Conservation (phyloP, 2,329 filamentous ascomycete species). For the Pyrenophora teres region DNA sequence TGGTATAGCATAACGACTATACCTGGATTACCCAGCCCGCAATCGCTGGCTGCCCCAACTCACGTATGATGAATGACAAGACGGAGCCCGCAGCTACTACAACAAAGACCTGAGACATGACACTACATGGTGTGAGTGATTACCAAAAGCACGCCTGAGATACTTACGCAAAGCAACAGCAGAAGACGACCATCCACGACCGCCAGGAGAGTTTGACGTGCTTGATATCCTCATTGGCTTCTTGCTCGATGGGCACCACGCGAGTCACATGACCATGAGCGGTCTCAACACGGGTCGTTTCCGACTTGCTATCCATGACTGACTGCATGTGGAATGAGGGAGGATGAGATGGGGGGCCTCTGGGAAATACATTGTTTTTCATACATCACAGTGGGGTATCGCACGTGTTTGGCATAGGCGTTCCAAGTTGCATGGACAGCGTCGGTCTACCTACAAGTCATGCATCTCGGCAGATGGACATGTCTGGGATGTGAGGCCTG, state of each 20-base stretch:
- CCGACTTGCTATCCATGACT: constrained; percentile 28
- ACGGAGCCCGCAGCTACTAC: constrained; percentile 61
- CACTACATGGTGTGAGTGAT: constrained; percentile 27
- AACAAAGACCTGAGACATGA: constrained; percentile 61
- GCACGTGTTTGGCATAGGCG: not conserved
- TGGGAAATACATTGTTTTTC: not conserved
- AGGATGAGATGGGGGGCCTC: not conserved
- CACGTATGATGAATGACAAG: constrained; percentile 61
- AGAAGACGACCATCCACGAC: constrained; percentile 58
- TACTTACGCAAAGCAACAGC: constrained; percentile 55
- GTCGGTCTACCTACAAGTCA: constrained; percentile 1
- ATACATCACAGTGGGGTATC: constrained; percentile 2
- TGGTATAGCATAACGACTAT: not conserved
- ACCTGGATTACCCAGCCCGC: constrained; percentile 63
- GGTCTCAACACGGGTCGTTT: constrained; percentile 19
- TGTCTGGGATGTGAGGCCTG: not conserved
- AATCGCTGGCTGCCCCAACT: constrained; percentile 57
- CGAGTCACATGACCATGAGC: constrained; percentile 14
- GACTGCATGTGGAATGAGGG: not conserved
- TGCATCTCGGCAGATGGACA: constrained; percentile 20
- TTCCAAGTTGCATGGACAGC: constrained; percentile 1
- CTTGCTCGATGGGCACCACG: constrained; percentile 36
- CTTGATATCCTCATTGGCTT: constrained; percentile 32
- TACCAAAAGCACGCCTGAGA: not conserved
- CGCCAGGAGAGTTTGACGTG: constrained; percentile 60